Conservation (phyloP, 331 rosid species). For the Pyrus hybrid region DNA sequence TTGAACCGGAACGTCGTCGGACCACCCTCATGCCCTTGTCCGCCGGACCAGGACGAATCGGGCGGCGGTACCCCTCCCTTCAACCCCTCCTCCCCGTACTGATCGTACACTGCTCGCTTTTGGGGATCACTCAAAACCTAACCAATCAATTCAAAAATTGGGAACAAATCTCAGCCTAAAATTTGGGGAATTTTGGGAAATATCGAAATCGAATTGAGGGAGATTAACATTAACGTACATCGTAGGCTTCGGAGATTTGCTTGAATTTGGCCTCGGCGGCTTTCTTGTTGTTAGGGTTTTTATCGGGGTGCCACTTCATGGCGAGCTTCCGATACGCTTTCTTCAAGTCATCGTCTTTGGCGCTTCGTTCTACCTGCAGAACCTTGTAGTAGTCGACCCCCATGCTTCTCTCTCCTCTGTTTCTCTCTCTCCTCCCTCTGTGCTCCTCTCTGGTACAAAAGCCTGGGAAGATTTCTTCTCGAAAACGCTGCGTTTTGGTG, state of each 20-base stretch:
- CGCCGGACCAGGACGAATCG: constrained; percentile 49
- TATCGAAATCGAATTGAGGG: neutral
- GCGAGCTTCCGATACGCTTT: constrained; percentile 81
- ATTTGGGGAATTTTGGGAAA: neutral
- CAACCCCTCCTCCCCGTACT: constrained; percentile 88
- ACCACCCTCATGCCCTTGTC: constrained; percentile 26
- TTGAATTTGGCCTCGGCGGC: constrained; percentile 91
- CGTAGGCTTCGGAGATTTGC: constrained; percentile 92
- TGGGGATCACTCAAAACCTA: constrained; percentile 91
- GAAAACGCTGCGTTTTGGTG: neutral
- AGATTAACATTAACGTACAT: constrained; percentile 26
- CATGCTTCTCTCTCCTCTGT: constrained; percentile 26
- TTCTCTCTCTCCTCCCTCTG: neutral
- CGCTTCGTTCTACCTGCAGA: constrained; percentile 57
- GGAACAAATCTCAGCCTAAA: neutral
- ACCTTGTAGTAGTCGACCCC: constrained; percentile 88
- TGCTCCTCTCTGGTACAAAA: neutral
- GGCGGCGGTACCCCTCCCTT: constrained; percentile 80
- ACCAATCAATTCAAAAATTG: neutral
- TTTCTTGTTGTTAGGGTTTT: constrained; percentile 76
- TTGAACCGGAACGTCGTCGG: constrained; percentile 53
- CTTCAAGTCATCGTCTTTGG: constrained; percentile 74
- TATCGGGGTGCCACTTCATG: constrained; percentile 89
- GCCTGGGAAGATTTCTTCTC: neutral
- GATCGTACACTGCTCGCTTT: constrained; percentile 81